These are phyloP conservation scores for Neurospora sp. DNA, from an alignment of 495 filamentous ascomycete genomes.

Conservation along the genomic window DNA sequence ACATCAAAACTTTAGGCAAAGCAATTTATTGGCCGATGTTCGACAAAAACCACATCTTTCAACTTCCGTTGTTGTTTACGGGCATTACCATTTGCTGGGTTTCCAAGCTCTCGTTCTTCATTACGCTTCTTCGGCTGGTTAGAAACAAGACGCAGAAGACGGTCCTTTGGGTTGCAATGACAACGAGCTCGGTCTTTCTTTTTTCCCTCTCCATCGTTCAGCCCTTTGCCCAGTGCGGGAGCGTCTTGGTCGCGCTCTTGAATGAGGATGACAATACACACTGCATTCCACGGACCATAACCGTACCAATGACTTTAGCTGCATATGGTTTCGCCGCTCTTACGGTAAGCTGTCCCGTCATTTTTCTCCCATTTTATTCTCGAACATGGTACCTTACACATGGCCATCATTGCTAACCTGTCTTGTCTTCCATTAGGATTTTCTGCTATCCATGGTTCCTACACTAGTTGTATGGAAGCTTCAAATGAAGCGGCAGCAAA, in stretches of 20 bases:
- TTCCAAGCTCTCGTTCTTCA: background rate
- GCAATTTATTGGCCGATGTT: background rate
- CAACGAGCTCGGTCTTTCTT: background rate
- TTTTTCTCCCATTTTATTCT: background rate
- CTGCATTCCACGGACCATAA: background rate
- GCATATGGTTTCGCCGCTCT: background rate
- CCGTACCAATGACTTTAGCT: background rate
- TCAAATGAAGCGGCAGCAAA: background rate
- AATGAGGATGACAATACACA: background rate
- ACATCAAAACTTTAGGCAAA: background rate
- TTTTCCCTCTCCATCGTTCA: background rate
- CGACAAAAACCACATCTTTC: background rate
- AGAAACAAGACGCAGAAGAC: background rate
- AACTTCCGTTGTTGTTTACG: background rate
- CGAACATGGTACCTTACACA: background rate
- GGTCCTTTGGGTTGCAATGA: background rate
- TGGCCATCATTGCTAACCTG: background rate
- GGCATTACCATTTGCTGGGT: background rate
- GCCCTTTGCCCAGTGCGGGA: background rate
- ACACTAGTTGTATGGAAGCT: background rate
- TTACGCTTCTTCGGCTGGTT: background rate
- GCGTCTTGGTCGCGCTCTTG: background rate
- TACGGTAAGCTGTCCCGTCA: background rate
- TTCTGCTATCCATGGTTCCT: background rate
- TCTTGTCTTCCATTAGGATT: background rate